A percentile compares a stretch with the other conserved stretches of the same genome.
Conservation (phyloP, 768 basidiomycete genomes). For the Lentinula edodes region DNA sequence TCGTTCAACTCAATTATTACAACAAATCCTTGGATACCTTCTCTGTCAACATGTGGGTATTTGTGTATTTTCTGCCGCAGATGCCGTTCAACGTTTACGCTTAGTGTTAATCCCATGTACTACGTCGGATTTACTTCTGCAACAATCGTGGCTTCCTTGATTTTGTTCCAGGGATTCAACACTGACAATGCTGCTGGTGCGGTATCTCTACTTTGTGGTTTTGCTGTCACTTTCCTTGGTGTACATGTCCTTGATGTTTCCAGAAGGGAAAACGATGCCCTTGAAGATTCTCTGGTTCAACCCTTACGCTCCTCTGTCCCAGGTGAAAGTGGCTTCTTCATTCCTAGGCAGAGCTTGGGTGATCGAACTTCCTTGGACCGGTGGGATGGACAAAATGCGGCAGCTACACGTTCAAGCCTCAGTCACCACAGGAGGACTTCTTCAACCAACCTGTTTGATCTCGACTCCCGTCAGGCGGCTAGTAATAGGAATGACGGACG, state of each 20-base stretch:
- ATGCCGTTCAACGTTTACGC: not conserved
- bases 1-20: constrained; percentile 94
- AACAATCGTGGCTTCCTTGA: constrained; percentile 89
- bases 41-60: constrained; percentile 90
- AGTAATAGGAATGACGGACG: not conserved
- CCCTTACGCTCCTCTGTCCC: not conserved
- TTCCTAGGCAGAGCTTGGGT: not conserved
- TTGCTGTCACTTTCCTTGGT: constrained; percentile 90
- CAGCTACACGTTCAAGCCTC: not conserved
- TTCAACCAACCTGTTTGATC: constrained; percentile 2
- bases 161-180: constrained; percentile 97
- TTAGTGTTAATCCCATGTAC: constrained; percentile 94
- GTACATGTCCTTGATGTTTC: constrained; percentile 90
- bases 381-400: not conserved
- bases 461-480: not conserved
- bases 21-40: constrained; percentile 97
- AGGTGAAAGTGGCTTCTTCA: constrained; percentile 4
- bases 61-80: not conserved
- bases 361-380: constrained; percentile 3
- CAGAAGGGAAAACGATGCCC: constrained; percentile 40
- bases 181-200: constrained; percentile 78
- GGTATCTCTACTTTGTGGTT: constrained; percentile 83
- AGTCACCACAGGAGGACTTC: constrained; percentile 1
- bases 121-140: constrained; percentile 95
- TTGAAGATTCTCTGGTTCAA: not conserved